Conservation (phyloP, 805 yeast species). For the Kluyveromyces siamensis region DNA sequence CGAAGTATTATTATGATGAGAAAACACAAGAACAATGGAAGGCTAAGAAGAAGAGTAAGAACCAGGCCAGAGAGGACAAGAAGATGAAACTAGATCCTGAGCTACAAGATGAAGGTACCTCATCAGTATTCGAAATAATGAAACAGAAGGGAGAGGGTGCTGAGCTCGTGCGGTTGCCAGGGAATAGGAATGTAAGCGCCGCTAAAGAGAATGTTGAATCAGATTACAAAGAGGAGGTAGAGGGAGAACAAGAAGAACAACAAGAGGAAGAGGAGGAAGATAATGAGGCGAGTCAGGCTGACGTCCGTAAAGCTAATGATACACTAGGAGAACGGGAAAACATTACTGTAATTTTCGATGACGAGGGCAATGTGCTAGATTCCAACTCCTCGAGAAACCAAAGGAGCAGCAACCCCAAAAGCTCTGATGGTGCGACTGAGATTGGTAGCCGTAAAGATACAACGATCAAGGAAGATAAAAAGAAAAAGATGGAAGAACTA, state of each 20-base stretch:
- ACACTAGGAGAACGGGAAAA: slow-evolving; percentile 12
- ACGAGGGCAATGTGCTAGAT: slow-evolving; percentile 50
- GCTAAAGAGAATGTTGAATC: slow-evolving; percentile 7
- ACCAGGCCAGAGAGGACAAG: slow-evolving; percentile 51
- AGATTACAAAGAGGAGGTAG: slow-evolving; percentile 6
- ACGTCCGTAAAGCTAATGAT: slow-evolving; percentile 21
- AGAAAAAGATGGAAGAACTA: slow-evolving; percentile 51
- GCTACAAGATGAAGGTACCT: slow-evolving; percentile 37
- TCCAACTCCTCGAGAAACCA: slow-evolving; percentile 15
- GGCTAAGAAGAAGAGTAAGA: slow-evolving; percentile 65
- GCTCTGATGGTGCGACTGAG: neutral
- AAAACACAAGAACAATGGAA: slow-evolving; percentile 88
- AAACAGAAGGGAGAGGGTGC: slow-evolving; percentile 47
- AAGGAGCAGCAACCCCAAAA: slow-evolving; percentile 6
- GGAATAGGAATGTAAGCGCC: slow-evolving; percentile 21
- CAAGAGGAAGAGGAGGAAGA: slow-evolving; percentile 3
- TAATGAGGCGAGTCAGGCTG: slow-evolving; percentile 12
- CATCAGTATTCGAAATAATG: slow-evolving; percentile 53
- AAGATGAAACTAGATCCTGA: slow-evolving; percentile 71
- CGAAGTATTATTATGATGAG: slow-evolving; percentile 87
- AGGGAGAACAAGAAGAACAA: slow-evolving; percentile 14
- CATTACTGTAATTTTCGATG: slow-evolving; percentile 51
- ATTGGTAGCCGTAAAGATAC: neutral
- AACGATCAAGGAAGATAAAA: slow-evolving; percentile 24
- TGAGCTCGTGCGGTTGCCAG: slow-evolving; percentile 33